Evolutionary conservation across 2,329 filamentous ascomycete genomes (phyloP), one percentile per base, ranked within the genome.

Genomic region (Daldinia sp.): DNA sequence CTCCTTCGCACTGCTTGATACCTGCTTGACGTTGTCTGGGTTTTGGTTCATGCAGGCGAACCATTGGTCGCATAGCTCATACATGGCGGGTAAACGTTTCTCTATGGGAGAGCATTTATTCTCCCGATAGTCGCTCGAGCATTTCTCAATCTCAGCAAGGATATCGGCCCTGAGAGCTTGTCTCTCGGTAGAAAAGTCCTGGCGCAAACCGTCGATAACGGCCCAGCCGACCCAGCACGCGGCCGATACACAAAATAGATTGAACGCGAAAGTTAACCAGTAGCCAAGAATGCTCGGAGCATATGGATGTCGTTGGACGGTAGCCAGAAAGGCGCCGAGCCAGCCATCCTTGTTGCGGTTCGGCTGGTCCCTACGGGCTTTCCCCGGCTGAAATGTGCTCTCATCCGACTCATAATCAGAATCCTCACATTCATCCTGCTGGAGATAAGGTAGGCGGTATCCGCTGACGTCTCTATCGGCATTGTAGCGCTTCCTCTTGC

Each of bases 21-120:
- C 91, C 41, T 91, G 86, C 72, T 93, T 94, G 63, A 97, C 89
- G 63, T 89, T 89, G 50, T 90, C 86, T 0, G 94, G 90, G 75
- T 98, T 93, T 72, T 91, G 89, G 72, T 90, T 89, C 93, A 97
- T 97, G 81, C 96, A 98, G 35, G 88, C 84, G 71, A 91, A 89
- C 95, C 95, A 98, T 69, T 90, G 88, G 37, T 89, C 87, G 78
- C 96, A 99, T 3, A 91, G 82, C 0, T 81, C 81, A 68, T 91
- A 87, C 73, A 98, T 83, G 0, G 92, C 93, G 0, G 94, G 95
- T 3, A 92, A 81, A 13, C 91, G 87, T 18, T 86, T 86, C 2
- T 87, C 85, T 62, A 81, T 79, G 0, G 86, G 87, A 1, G 86
- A 87, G 79, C 96, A 99, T 41, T 86, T 84, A 76, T 99, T 99